Evolutionary conservation across 768 basidiomycete genomes (phyloP).

Genomic region (Russula earlei): DNA sequence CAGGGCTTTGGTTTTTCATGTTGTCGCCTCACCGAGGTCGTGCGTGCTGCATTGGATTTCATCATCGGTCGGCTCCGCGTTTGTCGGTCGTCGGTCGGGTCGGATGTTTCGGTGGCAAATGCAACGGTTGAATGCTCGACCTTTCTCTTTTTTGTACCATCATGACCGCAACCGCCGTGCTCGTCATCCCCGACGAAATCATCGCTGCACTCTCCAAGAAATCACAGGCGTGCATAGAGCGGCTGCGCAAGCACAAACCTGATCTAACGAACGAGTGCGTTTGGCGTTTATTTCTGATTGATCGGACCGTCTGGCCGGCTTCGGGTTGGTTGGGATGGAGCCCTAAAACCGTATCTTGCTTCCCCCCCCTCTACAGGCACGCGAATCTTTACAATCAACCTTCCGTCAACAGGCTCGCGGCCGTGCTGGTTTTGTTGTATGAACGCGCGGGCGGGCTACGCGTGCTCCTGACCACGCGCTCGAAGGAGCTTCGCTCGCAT

Average conservation of each 20-base stretch:
- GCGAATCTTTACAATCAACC: conserved; percentile 21
- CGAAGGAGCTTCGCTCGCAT: conserved; percentile 63
- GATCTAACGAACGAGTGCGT: conserved; percentile 8
- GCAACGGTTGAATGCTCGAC: not conserved
- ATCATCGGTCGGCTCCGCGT: too few species aligned
- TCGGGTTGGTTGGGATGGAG: too few species aligned
- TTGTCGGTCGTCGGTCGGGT: too few species aligned
- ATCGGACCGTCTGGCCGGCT: too few species aligned
- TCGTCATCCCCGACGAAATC: not conserved
- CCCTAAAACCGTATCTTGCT: too few species aligned
- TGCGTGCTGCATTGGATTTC: too few species aligned
- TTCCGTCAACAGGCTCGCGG: conserved; percentile 42
- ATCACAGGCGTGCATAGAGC: conserved; percentile 11
- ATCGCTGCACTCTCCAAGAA: conserved; percentile 4
- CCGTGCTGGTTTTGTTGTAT: conserved; percentile 73
- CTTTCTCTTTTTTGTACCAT: not conserved
- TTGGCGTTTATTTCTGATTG: too few species aligned
- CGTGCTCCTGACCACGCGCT: conserved; percentile 80
- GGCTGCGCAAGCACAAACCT: conserved; percentile 4
- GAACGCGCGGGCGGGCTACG: conserved; percentile 58
- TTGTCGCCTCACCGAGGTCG: too few species aligned
- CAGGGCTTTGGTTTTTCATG: too few species aligned
- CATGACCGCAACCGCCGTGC: not conserved
- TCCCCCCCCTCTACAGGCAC: not conserved
- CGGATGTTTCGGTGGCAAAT: too few species aligned